Conservation (phyloP, 805 yeast species). For the Saturnispora hagleri region DNA sequence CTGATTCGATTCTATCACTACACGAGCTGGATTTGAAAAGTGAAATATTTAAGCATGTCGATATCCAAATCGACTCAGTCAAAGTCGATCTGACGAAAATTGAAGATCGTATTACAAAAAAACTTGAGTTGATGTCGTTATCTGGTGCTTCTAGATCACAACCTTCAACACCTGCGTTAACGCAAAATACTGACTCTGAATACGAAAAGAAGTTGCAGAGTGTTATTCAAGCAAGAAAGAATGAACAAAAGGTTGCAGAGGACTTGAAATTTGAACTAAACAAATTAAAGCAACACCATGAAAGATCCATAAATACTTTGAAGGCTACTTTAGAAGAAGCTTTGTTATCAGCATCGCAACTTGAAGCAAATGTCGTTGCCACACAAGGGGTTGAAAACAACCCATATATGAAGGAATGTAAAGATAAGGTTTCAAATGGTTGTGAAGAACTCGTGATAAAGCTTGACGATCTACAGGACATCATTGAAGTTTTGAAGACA, state of each 20-base stretch:
- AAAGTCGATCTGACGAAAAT: slow-evolving; percentile 22
- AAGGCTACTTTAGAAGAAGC: slow-evolving; percentile 31
- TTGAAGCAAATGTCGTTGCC: slow-evolving; percentile 10
- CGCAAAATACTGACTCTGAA: slow-evolving; percentile 8
- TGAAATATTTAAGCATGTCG: slow-evolving; percentile 20
- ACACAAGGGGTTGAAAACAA: slow-evolving; percentile 22
- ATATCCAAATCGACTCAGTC: slow-evolving; percentile 20
- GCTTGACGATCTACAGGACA: slow-evolving; percentile 87
- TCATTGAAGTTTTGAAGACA: slow-evolving; percentile 78
- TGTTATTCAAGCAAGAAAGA: slow-evolving; percentile 6
- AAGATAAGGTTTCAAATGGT: slow-evolving; percentile 60
- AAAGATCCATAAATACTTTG: slow-evolving; percentile 33
- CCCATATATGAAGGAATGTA: slow-evolving; percentile 68
- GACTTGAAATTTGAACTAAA: slow-evolving; percentile 51
- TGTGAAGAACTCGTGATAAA: slow-evolving; percentile 65
- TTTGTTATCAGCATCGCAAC: slow-evolving; percentile 27
- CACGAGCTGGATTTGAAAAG: slow-evolving; percentile 34
- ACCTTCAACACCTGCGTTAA: neutral
- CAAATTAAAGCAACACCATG: slow-evolving; percentile 48
- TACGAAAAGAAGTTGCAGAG: slow-evolving; percentile 11
- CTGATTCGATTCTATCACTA: slow-evolving; percentile 52
- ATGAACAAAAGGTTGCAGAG: slow-evolving; percentile 26
- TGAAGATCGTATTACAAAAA: slow-evolving; percentile 21
- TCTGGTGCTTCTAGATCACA: slow-evolving; percentile 1
- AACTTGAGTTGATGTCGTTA: slow-evolving; percentile 13